phyloP scores from a whole-genome alignment of 2,329 filamentous ascomycete species.

The Paraphoma chrysanthemicola region DNA sequence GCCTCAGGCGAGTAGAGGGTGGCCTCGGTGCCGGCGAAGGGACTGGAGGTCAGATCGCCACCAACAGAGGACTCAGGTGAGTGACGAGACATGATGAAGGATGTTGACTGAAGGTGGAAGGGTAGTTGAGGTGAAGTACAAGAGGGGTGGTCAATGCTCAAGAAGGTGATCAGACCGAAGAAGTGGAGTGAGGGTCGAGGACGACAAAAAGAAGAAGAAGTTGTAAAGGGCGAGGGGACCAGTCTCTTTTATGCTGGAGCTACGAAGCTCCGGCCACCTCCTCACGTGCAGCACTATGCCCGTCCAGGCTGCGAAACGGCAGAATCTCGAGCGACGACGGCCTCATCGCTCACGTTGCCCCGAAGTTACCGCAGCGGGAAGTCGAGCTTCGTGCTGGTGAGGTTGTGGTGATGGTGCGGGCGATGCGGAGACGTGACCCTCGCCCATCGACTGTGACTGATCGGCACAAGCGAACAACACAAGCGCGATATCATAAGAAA shows the following conservation, averaged over 20 bases:
- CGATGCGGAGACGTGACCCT: slow-evolving; percentile 1
- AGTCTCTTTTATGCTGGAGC: slow-evolving; percentile 16
- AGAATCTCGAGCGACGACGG: slow-evolving; percentile 10
- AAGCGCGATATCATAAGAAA: slow-evolving; percentile 18
- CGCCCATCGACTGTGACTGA: slow-evolving; percentile 4
- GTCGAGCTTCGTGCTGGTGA: not conserved
- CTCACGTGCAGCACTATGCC: slow-evolving; percentile 7
- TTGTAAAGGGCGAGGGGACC: slow-evolving; percentile 17
- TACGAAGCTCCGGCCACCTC: slow-evolving; percentile 4
- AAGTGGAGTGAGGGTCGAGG: slow-evolving; percentile 4
- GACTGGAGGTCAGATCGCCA: slow-evolving; percentile 30
- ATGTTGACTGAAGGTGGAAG: slow-evolving; percentile 16
- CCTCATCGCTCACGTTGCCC: slow-evolving; percentile 8
- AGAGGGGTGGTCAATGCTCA: slow-evolving; percentile 21
- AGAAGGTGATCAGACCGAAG: slow-evolving; percentile 21
- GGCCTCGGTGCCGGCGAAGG: slow-evolving; percentile 35
- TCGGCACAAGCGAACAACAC: slow-evolving; percentile 2
- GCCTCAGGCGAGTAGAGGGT: slow-evolving; percentile 38
- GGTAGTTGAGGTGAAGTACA: not conserved
- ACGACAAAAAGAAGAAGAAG: slow-evolving; percentile 12
- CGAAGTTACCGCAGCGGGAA: slow-evolving; percentile 1
- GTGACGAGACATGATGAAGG: slow-evolving; percentile 34
- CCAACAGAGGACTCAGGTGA: slow-evolving; percentile 31
- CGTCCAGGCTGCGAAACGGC: slow-evolving; percentile 5
- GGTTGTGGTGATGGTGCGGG: slow-evolving; percentile 4